Evolutionary conservation across 257 asterid genomes (phyloP), one percentile per base, ranked within the genome.

Genomic region (Solanum ahanhuiri): DNA sequence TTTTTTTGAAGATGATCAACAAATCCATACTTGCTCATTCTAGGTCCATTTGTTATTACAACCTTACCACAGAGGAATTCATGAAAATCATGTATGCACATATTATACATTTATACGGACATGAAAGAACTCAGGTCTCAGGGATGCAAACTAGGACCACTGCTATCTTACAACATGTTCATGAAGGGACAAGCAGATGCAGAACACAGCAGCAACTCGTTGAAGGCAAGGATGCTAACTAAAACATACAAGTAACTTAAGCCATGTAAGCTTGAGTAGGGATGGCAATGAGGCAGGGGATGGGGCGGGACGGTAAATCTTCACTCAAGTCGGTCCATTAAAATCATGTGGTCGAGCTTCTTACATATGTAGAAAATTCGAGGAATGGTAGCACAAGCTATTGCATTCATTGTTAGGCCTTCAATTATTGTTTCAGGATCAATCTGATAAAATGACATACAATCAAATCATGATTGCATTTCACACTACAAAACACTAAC

Each of bases 401-500:
- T 75, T 75, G 18, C 43, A 48, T 28, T 23, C 67, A 28, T 51
- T 48, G 67, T 81, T 48, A 28, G 43, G 30, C 30, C 25, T 48
- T 81, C 37, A 81, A n/a, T 48, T 48, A 5, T 11, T 45, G 67
- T 81, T 45, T 81, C 43, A 81, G 67, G 67, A 73, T 31, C 15
- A 7, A 81, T 30, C 43, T 45, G 28, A 77, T 77, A 43, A 45
- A 43, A 77, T 15, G 37, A 5, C 9, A 4, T 48, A 30, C 22
- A 48, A 48, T 17, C 66, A 82, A 51, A 73, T 43, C 23, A 20
- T 48, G 48, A 41, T 30, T 73, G 71, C 83, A 84, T 69, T 30
- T 71, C 70, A 67, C 81, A 85, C 60, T n/a, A 64, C 83, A 76
- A 41, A 82, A 33, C 28, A 76, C 83, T 71, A 45, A 95, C 99